phyloP scores from a whole-genome alignment of 2,329 filamentous ascomycete genomes.

The Colletotrichum plurivorum region DNA sequence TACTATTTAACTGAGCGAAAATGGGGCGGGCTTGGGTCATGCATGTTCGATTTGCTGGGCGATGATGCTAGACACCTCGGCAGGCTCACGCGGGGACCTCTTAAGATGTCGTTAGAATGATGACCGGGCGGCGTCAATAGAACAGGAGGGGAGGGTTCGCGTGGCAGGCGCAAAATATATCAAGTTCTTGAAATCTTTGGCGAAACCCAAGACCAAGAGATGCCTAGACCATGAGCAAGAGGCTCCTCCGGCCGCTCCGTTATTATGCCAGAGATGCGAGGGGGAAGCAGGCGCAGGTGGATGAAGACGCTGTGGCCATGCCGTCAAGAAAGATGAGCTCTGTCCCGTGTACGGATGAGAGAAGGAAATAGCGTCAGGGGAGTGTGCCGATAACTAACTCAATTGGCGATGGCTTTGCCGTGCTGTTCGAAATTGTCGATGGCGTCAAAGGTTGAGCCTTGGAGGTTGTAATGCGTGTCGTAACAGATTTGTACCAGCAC shows the following conservation, averaged over 20 bases:
- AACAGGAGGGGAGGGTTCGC: neutral
- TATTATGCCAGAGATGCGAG: too few relatives aligned
- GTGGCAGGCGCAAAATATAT: conserved; percentile 20
- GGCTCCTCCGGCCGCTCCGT: too few relatives aligned
- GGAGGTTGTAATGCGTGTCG: conserved; percentile 47
- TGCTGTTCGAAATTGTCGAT: conserved; percentile 48
- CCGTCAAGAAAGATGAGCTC: too few relatives aligned
- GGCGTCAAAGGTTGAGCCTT: conserved; percentile 44
- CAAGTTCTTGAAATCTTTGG: conserved; percentile 1
- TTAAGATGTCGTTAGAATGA: neutral
- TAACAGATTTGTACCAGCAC: conserved; percentile 52
- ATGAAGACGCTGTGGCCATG: too few relatives aligned
- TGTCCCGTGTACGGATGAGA: too few relatives aligned
- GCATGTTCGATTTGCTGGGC: conserved; percentile 4
- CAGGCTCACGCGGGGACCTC: conserved; percentile 4
- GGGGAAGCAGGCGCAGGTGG: too few relatives aligned
- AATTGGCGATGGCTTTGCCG: neutral
- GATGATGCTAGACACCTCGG: conserved; percentile 21
- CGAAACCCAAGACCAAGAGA: neutral
- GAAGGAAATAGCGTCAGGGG: too few relatives aligned
- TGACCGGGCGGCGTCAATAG: conserved; percentile 1
- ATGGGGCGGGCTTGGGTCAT: conserved; percentile 6
- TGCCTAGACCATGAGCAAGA: too few relatives aligned
- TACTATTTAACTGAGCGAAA: conserved; percentile 19
- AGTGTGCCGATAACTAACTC: too few relatives aligned